phyloP scores from a whole-genome alignment of 148 eudicot species.

The Drosera capensis region DNA sequence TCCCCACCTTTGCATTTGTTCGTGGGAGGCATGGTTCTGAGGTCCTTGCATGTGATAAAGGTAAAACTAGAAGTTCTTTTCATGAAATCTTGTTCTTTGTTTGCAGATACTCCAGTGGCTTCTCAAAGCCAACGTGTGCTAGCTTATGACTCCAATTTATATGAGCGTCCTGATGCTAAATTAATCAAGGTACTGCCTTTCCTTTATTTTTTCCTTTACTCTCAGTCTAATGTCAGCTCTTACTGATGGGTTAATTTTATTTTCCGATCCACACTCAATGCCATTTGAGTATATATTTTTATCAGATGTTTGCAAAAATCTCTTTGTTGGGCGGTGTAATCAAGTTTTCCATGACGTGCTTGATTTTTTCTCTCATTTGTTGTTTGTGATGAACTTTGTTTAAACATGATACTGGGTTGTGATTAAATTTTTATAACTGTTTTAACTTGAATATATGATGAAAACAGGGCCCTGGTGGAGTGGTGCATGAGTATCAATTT shows the following conservation, averaged over 20 bases:
- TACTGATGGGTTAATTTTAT: no score
- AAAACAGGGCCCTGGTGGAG: conserved; percentile 43
- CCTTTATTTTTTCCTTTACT: background rate
- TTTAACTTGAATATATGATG: background rate
- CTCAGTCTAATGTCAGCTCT: no score
- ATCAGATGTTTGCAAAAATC: no score
- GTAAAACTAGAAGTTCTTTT: no score
- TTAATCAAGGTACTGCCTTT: conserved; percentile 29
- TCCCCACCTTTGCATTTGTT: no score
- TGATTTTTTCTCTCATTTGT: conserved; percentile 31
- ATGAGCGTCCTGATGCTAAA: conserved; percentile 47
- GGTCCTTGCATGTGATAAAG: no score
- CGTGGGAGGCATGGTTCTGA: no score
- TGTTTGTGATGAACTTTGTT: conserved; percentile 40
- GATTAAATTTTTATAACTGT: background rate
- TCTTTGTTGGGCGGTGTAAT: no score
- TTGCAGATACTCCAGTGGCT: conserved; percentile 25
- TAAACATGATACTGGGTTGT: conserved; percentile 27
- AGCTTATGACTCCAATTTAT: conserved; percentile 34
- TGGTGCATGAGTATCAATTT: conserved; percentile 67
- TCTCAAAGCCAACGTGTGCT: conserved; percentile 41
- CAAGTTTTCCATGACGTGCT: conserved; percentile 32
- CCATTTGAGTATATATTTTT: no score
- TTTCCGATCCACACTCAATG: no score
- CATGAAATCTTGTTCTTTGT: background rate